Evolutionary conservation across 305 asterid species (phyloP), one percentile per base, ranked within the genome.

Genomic region (Galium porrigens): DNA sequence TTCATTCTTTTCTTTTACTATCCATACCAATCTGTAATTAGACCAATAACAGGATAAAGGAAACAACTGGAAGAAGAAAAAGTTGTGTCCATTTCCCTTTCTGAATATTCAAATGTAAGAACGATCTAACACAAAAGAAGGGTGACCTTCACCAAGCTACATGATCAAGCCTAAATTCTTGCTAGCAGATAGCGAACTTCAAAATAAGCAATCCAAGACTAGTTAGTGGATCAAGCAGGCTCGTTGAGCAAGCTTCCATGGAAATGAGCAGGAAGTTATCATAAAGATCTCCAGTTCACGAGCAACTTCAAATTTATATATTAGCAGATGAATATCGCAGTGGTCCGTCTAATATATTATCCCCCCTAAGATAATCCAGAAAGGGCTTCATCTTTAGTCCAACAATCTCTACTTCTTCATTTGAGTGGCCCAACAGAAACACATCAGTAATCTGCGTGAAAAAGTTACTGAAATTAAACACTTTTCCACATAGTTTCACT

Each of bases 401-500:
- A 54, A 91, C 64, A 27, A 91, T 63, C 68, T 80, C 80, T 44
- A 91, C 94, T 48, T 69, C 76, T 61, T 77, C 71, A 68, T 91
- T 91, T 33, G 95, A 85, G 75, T 91, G 91, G 25, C 97, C 97
- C 67, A 78, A 83, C 20, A 86, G 48, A 69, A 91, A 85, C 51
- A 76, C 86, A 70, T 74, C 67, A 10, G 87, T 84, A 27, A 85
- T 77, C 97, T 88, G 94, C 77, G 76, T 60, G n/a, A 69, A 11
- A 53, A 32, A 39, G 20, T 7, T 2, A 44, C 18, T 36, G 15
- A 58, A 10, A 25, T 66, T 5, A 66, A 12, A 8, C 30, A 22
- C 62, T 33, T 2, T n/a, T 9, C 44, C 58, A 64, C 33, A 2
- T 4, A 20, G 11, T 32, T 67, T 64, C n/a, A 36, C 27, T 29